phyloP scores from a whole-genome alignment of 2,329 filamentous ascomycete species.

The Coniochaeta prunicola region DNA sequence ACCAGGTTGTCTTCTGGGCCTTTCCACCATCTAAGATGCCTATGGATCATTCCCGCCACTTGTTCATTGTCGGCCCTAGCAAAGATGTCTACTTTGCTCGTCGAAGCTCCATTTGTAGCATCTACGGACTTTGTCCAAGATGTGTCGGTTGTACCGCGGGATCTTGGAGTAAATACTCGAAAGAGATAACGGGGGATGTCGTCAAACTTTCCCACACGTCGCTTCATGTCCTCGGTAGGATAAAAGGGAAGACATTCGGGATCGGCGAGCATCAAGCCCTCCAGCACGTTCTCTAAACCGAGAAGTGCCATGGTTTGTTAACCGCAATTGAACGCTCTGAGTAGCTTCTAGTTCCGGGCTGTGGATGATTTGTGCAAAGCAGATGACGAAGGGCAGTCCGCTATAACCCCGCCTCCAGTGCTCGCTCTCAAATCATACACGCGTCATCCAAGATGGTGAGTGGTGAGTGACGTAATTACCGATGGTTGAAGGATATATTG shows the following conservation, averaged over 20 bases:
- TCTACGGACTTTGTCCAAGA: neutral
- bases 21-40: neutral
- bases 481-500: neutral
- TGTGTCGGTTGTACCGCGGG: neutral
- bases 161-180: neutral
- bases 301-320: neutral
- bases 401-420: neutral
- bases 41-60: neutral
- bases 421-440: neutral
- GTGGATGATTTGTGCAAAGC: neutral
- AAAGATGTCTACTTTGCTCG: neutral
- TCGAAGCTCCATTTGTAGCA: neutral
- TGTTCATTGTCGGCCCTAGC: neutral
- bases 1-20: neutral
- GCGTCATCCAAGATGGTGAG: neutral
- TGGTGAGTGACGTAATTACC: neutral
- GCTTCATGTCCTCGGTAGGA: neutral
- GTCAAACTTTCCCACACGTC: neutral
- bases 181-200: neutral
- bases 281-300: neutral
- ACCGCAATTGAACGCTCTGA: neutral
- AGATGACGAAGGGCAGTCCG: neutral
- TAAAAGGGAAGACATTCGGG: neutral
- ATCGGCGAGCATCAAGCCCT: neutral
- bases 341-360: neutral